Evolutionary conservation across 2,329 filamentous ascomycete genomes (phyloP).

Genomic region (Aspergillus fructus): DNA sequence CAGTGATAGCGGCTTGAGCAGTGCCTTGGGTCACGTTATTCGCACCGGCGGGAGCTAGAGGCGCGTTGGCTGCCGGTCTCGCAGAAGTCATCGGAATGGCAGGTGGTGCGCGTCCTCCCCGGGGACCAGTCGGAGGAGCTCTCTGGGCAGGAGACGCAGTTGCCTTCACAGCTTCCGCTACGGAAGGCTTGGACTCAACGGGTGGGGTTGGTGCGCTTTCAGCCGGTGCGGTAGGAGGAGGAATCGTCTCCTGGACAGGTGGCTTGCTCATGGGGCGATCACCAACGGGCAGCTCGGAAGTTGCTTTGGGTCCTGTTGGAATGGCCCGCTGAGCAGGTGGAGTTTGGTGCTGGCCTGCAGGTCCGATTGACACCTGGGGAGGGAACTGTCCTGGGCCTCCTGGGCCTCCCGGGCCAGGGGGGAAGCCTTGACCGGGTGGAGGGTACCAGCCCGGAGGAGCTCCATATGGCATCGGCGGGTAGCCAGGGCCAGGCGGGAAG

Average conservation of each 20-base stretch:
- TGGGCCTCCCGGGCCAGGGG: conserved; percentile 61
- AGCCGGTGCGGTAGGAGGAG: conserved; percentile 29
- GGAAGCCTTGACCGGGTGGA: conserved; percentile 71
- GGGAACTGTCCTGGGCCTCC: conserved; percentile 65
- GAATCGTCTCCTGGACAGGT: conserved; percentile 32
- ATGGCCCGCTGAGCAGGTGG: conserved; percentile 38
- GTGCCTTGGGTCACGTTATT: conserved; percentile 29
- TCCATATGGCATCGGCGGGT: conserved; percentile 75
- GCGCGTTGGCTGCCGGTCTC: conserved; percentile 33
- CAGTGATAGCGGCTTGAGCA: conserved; percentile 42
- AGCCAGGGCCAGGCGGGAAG: conserved; percentile 61
- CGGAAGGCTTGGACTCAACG: conserved; percentile 39
- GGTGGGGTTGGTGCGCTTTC: conserved; percentile 37
- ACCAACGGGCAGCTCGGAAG: conserved; percentile 45
- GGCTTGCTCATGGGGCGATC: conserved; percentile 39
- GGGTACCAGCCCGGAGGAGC: conserved; percentile 76
- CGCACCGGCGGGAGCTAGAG: conserved; percentile 24
- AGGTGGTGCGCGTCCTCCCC: conserved; percentile 44
- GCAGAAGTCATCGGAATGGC: conserved; percentile 46
- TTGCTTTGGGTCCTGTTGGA: conserved; percentile 34
- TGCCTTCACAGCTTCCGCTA: conserved; percentile 36
- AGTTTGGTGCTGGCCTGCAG: conserved; percentile 48
- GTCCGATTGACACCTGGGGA: conserved; percentile 58
- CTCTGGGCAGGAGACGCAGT: conserved; percentile 24
- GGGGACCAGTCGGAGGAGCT: conserved; percentile 33